These are phyloP conservation scores for Nakazawaea siamensis DNA, from an alignment of 805 yeast species.

Conservation along the genomic window DNA sequence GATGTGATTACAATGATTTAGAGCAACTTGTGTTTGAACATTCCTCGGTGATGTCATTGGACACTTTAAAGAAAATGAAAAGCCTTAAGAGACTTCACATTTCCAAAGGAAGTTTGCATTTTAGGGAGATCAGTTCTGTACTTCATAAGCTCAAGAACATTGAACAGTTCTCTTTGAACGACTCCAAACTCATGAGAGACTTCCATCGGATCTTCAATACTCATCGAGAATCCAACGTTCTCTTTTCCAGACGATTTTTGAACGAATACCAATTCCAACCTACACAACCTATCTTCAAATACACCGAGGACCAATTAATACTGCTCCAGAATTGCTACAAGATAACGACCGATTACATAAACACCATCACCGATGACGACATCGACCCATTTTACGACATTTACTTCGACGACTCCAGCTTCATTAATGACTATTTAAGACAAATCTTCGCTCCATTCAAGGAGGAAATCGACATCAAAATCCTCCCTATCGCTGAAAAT, in stretches of 20 bases:
- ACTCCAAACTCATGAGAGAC: slow-evolving; percentile 8
- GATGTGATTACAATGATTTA: not conserved
- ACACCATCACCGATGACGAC: slow-evolving; percentile 3
- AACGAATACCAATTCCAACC: slow-evolving; percentile 10
- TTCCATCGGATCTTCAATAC: slow-evolving; percentile 8
- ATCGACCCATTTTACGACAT: slow-evolving; percentile 8
- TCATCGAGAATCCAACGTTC: slow-evolving; percentile 9
- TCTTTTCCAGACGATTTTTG: slow-evolving; percentile 8
- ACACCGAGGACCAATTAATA: slow-evolving; percentile 4
- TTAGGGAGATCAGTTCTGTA: slow-evolving; percentile 1
- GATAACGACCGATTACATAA: slow-evolving; percentile 7
- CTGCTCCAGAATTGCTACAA: slow-evolving; percentile 4
- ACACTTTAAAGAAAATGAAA: slow-evolving; percentile 1
- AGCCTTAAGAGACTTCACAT: slow-evolving; percentile 7
- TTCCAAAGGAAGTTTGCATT: slow-evolving; percentile 5
- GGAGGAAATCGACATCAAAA: slow-evolving; percentile 9
- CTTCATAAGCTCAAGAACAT: slow-evolving; percentile 2
- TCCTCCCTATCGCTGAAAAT: slow-evolving; percentile 6
- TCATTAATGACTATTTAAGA: slow-evolving; percentile 7
- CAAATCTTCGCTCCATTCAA: slow-evolving; percentile 10
- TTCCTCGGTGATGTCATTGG: slow-evolving; percentile 1
- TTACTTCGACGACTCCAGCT: slow-evolving; percentile 8
- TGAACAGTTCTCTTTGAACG: slow-evolving; percentile 8
- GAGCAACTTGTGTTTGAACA: slow-evolving; percentile 7
- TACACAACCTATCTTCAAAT: slow-evolving; percentile 9